Conservation (phyloP, 1,284 basidiomycete species). For the Tremellales sp. region DNA sequence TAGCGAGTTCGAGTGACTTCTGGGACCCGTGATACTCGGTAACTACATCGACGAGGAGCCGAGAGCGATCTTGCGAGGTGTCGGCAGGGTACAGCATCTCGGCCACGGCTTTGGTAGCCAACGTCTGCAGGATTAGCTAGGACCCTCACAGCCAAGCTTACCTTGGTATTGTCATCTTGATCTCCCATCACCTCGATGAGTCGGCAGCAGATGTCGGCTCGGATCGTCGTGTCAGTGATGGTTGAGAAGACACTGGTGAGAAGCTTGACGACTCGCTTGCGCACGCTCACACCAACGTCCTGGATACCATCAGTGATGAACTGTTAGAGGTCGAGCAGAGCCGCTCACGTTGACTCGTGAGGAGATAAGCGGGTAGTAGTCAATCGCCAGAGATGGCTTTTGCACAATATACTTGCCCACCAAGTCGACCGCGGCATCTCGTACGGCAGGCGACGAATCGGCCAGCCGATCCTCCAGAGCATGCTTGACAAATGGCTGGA, state of each 20-base stretch:
- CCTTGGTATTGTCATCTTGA: conserved; percentile 85
- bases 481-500: conserved; percentile 65
- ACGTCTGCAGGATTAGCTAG: conserved; percentile 56
- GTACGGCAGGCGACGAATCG: conserved; percentile 86
- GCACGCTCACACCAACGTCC: conserved; percentile 88
- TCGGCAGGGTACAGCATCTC: conserved; percentile 72
- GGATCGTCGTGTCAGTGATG: conserved; percentile 57
- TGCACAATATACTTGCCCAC: conserved; percentile 93
- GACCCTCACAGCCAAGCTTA: conserved; percentile 17
- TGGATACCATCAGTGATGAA: conserved; percentile 36
- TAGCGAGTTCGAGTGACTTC: conserved; percentile 74
- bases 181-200: conserved; percentile 76
- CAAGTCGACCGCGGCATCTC: conserved; percentile 91
- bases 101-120: conserved; percentile 80
- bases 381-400: conserved; percentile 71
- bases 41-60: conserved; percentile 78
- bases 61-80: conserved; percentile 53
- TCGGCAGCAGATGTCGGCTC: conserved; percentile 74
- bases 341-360: conserved; percentile 80
- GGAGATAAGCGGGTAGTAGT: conserved; percentile 80
- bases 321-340: conserved; percentile 8
- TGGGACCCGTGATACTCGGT: conserved; percentile 75
- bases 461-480: conserved; percentile 84
- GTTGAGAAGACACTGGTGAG: conserved; percentile 74
- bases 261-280: conserved; percentile 92